Evolutionary conservation across 1,139 yeast genomes (phyloP), one percentile per base, ranked within the genome.

Genomic region (Candida sojae): DNA sequence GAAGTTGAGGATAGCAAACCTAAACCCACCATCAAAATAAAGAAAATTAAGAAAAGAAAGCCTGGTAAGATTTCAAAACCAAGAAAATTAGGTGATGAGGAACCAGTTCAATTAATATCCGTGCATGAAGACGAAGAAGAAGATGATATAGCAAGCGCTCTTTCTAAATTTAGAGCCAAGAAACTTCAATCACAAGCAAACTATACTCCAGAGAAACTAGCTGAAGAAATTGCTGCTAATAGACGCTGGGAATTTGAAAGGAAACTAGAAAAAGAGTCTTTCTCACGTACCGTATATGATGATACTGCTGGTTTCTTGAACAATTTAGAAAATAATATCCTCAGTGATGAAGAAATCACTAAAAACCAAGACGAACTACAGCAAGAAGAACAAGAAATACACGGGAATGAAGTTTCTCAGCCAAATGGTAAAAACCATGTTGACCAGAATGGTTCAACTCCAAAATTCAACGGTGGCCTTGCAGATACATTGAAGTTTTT

Each of bases 301-400:
- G 88, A 83, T 47, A 83, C 82, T 4, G 62, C 72, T 3, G 86
- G 82, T 33, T 86, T 88, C 60, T 68, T 88, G 50, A 71, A 67
- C 17, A 65, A 71, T 1, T 53, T 81, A 37, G 52, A 51, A 13
- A 48, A 43, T n/a, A 51, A 42, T 39, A 36, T 52, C 11, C 46
- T 53, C 36, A 32, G 23, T 13, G 42, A 48, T 28, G 41, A 43
- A 6, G 39, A 39, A 6, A 11, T 25, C 1, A 45, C 39, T 10
- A 29, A 36, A 7, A 40, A 42, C 3, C 47, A 44, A 39, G 33
- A 10, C 6, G 43, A 33, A 7, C 11, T 33, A n/a, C 21, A 17
- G 21, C 21, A 34, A 21, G 38, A 11, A 26, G 6, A 41, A 17
- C 25, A 30, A 32, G 36, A 13, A 11, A 35, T 36, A 9, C 33